These are phyloP conservation scores for Neonectria faginata DNA, from an alignment of 2,329 filamentous ascomycete genomes.

Conservation along the genomic window DNA sequence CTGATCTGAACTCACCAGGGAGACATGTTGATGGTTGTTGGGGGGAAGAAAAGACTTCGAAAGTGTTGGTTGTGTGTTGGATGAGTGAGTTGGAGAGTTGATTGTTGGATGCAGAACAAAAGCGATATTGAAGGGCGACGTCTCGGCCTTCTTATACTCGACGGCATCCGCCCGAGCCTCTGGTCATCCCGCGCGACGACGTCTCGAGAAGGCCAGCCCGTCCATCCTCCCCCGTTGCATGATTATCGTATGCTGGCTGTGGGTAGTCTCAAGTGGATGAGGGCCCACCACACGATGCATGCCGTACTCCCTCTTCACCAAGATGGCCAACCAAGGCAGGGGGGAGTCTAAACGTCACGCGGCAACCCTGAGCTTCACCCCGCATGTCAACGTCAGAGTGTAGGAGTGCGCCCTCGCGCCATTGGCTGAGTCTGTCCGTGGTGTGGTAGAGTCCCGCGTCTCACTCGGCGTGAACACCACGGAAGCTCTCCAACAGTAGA, in stretches of 20 bases:
- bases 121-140: slow-evolving; percentile 33
- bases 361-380: slow-evolving; percentile 37
- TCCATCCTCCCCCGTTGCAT: slow-evolving; percentile 36
- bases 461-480: slow-evolving; percentile 20
- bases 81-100: slow-evolving; percentile 31
- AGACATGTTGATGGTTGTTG: slow-evolving; percentile 46
- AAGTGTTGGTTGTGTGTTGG: slow-evolving; percentile 39
- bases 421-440: slow-evolving; percentile 35
- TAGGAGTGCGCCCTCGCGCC: slow-evolving; percentile 18
- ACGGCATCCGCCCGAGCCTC: slow-evolving; percentile 26
- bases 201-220: slow-evolving; percentile 16
- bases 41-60: slow-evolving; percentile 41
- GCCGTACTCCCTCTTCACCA: slow-evolving; percentile 3
- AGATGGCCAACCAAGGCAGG: slow-evolving; percentile 31
- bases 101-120: slow-evolving; percentile 43
- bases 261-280: slow-evolving; percentile 33
- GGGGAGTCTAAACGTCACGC: slow-evolving; percentile 32
- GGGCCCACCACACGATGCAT: slow-evolving; percentile 33
- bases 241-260: slow-evolving; percentile 41
- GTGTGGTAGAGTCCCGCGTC: slow-evolving; percentile 31
- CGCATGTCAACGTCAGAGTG: slow-evolving; percentile 35
- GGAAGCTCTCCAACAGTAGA: slow-evolving; percentile 30
- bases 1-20: slow-evolving; percentile 41
- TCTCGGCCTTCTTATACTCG: slow-evolving; percentile 43
- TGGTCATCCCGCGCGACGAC: slow-evolving; percentile 25